A percentile compares a stretch with the other conserved stretches of the same genome.
Evolutionary conservation across 257 asterid species (phyloP).

Genomic region (Solanum microdontum): DNA sequence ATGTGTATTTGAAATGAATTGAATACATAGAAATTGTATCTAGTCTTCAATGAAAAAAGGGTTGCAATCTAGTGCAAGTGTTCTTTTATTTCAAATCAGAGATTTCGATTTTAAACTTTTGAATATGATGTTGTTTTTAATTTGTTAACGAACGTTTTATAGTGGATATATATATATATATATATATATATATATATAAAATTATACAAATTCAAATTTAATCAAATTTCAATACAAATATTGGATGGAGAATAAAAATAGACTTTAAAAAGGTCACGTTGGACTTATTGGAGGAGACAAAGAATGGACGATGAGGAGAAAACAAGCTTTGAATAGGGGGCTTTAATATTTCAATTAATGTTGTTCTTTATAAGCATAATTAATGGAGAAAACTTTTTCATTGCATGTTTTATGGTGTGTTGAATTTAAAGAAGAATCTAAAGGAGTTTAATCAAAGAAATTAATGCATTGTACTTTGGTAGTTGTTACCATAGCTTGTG

Average conservation of each 20-base stretch:
- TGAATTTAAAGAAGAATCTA: background rate
- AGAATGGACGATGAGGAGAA: background rate
- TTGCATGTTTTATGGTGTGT: background rate
- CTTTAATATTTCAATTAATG: background rate
- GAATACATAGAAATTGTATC: background rate
- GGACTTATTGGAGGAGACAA: background rate
- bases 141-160: background rate
- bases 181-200: too few relatives aligned
- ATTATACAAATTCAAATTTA: background rate
- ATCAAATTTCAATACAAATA: fast-evolving
- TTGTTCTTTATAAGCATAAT: background rate
- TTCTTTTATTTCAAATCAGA: fast-evolving
- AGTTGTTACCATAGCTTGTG: background rate
- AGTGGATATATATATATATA: background rate
- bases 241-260: fast-evolving
- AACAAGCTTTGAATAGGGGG: constrained; percentile 1
- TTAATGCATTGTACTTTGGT: background rate
- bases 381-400: background rate
- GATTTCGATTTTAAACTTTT: background rate
- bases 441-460: background rate
- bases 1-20: too few relatives aligned
- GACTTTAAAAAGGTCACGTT: background rate
- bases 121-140: background rate
- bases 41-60: background rate
- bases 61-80: background rate